Evolutionary conservation across 2,329 filamentous ascomycete genomes (phyloP).

Genomic region (Sporothrix euskadiensis): DNA sequence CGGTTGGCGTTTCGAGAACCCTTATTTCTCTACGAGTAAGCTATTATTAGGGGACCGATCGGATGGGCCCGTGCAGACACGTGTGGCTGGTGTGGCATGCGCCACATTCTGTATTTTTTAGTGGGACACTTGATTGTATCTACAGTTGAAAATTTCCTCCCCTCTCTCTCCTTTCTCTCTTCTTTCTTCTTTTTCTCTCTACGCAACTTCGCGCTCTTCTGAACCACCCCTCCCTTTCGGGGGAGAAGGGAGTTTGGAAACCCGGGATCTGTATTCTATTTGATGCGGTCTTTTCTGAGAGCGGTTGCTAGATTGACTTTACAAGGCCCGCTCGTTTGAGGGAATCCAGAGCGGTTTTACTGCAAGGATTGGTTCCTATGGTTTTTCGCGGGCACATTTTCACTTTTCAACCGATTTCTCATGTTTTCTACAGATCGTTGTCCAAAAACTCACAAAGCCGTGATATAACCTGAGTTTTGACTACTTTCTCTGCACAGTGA

Average conservation of each 20-base stretch:
- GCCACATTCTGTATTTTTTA: not conserved
- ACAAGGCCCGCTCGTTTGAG: slow-evolving; percentile 36
- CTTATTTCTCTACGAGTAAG: not conserved
- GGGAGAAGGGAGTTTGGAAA: slow-evolving; percentile 19
- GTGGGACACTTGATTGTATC: not conserved
- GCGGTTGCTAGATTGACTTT: slow-evolving; percentile 35
- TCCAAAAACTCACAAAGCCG: not conserved
- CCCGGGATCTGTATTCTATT: not conserved
- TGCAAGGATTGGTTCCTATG: slow-evolving; percentile 35
- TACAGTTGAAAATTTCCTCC: slow-evolving; percentile 15
- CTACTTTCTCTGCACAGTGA: not conserved
- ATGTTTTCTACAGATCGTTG: not conserved
- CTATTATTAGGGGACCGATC: not conserved
- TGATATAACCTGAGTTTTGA: not conserved
- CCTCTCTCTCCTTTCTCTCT: not conserved
- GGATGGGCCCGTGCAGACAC: not conserved
- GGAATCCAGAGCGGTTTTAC: slow-evolving; percentile 32
- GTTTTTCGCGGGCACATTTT: slow-evolving; percentile 34
- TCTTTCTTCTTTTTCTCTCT: slow-evolving; percentile 19
- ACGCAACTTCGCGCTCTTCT: slow-evolving; percentile 33
- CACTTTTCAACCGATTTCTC: no score
- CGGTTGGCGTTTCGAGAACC: not conserved
- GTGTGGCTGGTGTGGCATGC: slow-evolving; percentile 21
- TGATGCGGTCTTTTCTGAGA: slow-evolving; percentile 1
- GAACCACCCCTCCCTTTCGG: not conserved